A percentile compares a stretch with the other conserved stretches of the same genome.
phyloP scores from a whole-genome alignment of 768 basidiomycete species.

The Cyclocybe aegerita region DNA sequence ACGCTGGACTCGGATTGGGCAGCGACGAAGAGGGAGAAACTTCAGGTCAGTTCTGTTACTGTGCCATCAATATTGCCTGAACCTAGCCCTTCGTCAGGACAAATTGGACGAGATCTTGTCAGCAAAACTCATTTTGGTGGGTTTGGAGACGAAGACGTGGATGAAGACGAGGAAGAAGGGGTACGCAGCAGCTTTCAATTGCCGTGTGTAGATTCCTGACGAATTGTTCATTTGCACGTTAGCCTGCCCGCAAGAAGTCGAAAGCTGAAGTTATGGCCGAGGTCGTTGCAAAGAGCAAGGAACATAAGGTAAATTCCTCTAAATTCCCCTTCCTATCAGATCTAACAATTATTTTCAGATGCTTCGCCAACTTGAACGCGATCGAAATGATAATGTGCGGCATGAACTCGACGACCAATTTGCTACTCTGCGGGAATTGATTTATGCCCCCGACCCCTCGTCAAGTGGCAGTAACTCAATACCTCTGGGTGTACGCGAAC shows the following conservation, averaged over 20 bases:
- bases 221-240: neutral
- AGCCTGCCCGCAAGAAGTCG: slow-evolving; percentile 85
- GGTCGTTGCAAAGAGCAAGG: slow-evolving; percentile 96
- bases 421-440: slow-evolving; percentile 71
- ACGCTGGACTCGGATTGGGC: slow-evolving; percentile 57
- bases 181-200: slow-evolving; percentile 14
- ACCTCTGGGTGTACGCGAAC: slow-evolving; percentile 26
- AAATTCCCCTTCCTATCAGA: slow-evolving; percentile 7
- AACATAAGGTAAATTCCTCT: slow-evolving; percentile 72
- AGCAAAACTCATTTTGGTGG: slow-evolving; percentile 81
- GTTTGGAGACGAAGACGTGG: slow-evolving; percentile 69
- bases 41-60: slow-evolving; percentile 31
- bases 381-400: slow-evolving; percentile 82
- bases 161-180: slow-evolving; percentile 49
- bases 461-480: slow-evolving; percentile 36
- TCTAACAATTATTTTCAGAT: slow-evolving; percentile 44
- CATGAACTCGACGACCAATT: slow-evolving; percentile 89
- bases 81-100: slow-evolving; percentile 38
- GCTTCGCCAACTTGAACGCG: slow-evolving; percentile 83
- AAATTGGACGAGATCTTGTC: slow-evolving; percentile 68
- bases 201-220: neutral
- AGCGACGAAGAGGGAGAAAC: slow-evolving; percentile 58
- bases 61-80: neutral
- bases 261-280: slow-evolving; percentile 98
- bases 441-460: slow-evolving; percentile 58